Conservation (phyloP, 805 yeast species). For the Cyberlindnera xylosilytica region DNA sequence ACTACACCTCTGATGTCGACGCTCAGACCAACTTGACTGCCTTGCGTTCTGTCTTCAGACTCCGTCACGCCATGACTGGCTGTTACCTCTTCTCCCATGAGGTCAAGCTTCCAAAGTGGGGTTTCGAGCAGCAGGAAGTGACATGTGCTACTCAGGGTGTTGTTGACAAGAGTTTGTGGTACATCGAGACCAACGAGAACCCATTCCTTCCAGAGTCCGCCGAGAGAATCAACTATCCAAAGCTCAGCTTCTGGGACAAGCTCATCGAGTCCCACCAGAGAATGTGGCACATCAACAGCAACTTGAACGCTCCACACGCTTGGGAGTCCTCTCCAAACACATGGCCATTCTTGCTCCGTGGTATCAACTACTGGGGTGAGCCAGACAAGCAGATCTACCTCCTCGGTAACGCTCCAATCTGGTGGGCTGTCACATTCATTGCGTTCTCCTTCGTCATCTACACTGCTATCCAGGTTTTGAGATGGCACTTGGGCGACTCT, state of each 20-base stretch:
- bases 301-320: slow-evolving; percentile 63
- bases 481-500: slow-evolving; percentile 63
- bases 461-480: slow-evolving; percentile 40
- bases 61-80: slow-evolving; percentile 78
- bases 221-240: slow-evolving; percentile 50
- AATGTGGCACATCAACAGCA: slow-evolving; percentile 78
- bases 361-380: slow-evolving; percentile 76
- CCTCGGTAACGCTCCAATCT: slow-evolving; percentile 73
- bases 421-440: slow-evolving; percentile 69
- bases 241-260: slow-evolving; percentile 54
- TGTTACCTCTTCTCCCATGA: slow-evolving; percentile 75
- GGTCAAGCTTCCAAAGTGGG: slow-evolving; percentile 78
- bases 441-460: slow-evolving; percentile 49
- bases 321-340: slow-evolving; percentile 69
- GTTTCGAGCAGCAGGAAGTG: slow-evolving; percentile 81
- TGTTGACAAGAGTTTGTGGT: slow-evolving; percentile 61
- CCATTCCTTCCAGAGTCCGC: slow-evolving; percentile 41
- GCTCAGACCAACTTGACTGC: slow-evolving; percentile 61
- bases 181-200: slow-evolving; percentile 67
- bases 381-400: slow-evolving; percentile 62
- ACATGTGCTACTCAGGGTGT: slow-evolving; percentile 73
- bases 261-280: slow-evolving; percentile 60
- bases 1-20: slow-evolving; percentile 44
- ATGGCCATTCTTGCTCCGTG: slow-evolving; percentile 76
- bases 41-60: slow-evolving; percentile 64